These are phyloP conservation scores for Suillus occidentalis DNA, from an alignment of 768 basidiomycete genomes.

Conservation along the genomic window DNA sequence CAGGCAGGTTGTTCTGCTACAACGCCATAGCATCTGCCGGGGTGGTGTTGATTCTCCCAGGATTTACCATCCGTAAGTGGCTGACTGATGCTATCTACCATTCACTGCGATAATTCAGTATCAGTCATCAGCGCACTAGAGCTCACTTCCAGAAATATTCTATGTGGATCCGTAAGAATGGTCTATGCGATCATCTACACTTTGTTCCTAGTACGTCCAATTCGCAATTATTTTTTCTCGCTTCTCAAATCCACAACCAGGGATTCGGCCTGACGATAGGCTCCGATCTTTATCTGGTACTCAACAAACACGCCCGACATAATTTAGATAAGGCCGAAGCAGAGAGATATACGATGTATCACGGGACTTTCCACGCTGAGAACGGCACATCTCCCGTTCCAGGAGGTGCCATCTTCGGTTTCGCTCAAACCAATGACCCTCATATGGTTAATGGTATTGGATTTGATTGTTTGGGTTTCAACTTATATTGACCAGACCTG, in stretches of 20 bases:
- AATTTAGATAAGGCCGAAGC: slow-evolving; percentile 32
- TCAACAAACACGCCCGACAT: slow-evolving; percentile 57
- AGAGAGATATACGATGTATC: slow-evolving; percentile 44
- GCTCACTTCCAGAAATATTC: slow-evolving; percentile 76
- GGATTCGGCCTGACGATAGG: slow-evolving; percentile 85
- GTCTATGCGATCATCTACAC: slow-evolving; percentile 88
- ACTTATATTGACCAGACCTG: neutral
- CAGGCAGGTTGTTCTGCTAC: slow-evolving; percentile 80
- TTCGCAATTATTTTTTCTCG: neutral
- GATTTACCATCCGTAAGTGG: slow-evolving; percentile 74
- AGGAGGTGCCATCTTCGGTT: slow-evolving; percentile 47
- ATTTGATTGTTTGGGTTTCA: neutral
- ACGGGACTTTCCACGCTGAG: slow-evolving; percentile 51
- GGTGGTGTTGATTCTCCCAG: slow-evolving; percentile 88
- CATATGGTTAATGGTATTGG: neutral
- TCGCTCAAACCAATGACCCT: slow-evolving; percentile 36
- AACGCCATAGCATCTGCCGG: slow-evolving; percentile 87
- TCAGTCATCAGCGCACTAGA: slow-evolving; percentile 78
- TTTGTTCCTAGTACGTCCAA: slow-evolving; percentile 57
- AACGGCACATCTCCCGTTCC: slow-evolving; percentile 46
- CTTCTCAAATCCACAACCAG: slow-evolving; percentile 34
- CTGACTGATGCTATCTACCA: slow-evolving; percentile 6
- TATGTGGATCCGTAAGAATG: slow-evolving; percentile 80
- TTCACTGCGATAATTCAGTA: slow-evolving; percentile 1
- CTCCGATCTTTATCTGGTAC: slow-evolving; percentile 74